Base-by-base conservation (phyloP, 805 yeast species). In the Babjeviella inositovora region DNA sequence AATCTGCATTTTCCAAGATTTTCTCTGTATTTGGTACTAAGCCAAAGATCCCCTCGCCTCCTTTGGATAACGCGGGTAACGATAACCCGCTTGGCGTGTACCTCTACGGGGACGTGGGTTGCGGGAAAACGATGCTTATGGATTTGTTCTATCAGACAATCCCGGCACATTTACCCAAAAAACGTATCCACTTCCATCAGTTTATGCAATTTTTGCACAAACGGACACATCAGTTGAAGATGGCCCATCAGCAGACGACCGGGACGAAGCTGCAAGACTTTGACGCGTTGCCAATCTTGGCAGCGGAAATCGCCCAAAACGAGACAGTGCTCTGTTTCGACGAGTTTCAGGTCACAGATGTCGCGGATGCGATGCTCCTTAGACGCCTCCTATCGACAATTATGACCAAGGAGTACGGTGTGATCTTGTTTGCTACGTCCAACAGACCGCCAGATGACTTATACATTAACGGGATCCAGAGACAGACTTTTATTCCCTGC, bases 81-180 rank as follows among this genome's bases (percentile, higher is more conserved):
- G 37, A 36, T 3, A 56, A 72, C 8, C 94, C 90, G 2, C 57
- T 63, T 33, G 98, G 98, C 4, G 75, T 90, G 6, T 90, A 90
- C 39, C 57, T 90, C 15, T 90, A 80, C 47, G 98, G 98, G 12
- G 97, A 90, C 45, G 98, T 90, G 20, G 98, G 98, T 2, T 85
- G 97, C 47, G 98, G 98, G 4, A 87, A 90, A 43, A 90, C 98
- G 6, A 87, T 90, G 96, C 56, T 90, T 29, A 87, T 90, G 97
- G 97, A 90, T 47, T 56, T 90, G 33, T 90, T 90, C 39, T 90
- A 85, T 48, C 56, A 67, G 11, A 81, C 94, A 0, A 63, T 87
- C 10, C 96, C 97, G 0, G 24, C 47, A 0, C 80, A 76, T 41
- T 53, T 90, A 28, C 63, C 87, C 8, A 82, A 84, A 39, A 63